These are phyloP conservation scores for Hyaloscypha hepaticicola DNA, from an alignment of 495 filamentous ascomycete genomes.

Conservation along the genomic window DNA sequence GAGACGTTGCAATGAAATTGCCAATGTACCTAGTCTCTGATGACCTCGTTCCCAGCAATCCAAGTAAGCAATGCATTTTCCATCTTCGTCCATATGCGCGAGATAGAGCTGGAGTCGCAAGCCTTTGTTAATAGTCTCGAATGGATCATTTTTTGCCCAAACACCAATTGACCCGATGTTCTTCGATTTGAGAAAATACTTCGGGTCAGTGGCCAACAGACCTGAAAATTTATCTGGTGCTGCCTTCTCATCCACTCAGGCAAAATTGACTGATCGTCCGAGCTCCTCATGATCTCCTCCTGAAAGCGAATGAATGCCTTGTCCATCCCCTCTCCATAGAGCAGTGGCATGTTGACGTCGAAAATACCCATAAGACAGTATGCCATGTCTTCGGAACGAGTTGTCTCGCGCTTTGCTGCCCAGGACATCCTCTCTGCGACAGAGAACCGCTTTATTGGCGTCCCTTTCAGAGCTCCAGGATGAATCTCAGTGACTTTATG, in stretches of 20 bases:
- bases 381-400: too few species aligned
- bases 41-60: neutral
- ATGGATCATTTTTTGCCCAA: slow-evolving; percentile 5
- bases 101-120: slow-evolving; percentile 4
- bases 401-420: too few species aligned
- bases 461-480: too few species aligned
- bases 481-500: too few species aligned
- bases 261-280: too few species aligned
- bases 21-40: neutral
- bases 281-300: too few species aligned
- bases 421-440: too few species aligned
- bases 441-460: too few species aligned
- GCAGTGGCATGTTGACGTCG: too few species aligned
- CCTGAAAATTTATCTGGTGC: neutral
- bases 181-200: neutral
- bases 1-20: slow-evolving; percentile 4
- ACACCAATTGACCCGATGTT: slow-evolving; percentile 1
- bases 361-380: too few species aligned
- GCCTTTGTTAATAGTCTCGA: neutral
- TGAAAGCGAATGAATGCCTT: too few species aligned
- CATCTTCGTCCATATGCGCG: neutral
- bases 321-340: too few species aligned
- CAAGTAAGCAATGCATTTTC: neutral
- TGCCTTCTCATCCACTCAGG: neutral
- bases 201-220: neutral